These are phyloP conservation scores for Phragmites australis DNA, from an alignment of 176 grass and related monocot genomes.

Conservation along the genomic window DNA sequence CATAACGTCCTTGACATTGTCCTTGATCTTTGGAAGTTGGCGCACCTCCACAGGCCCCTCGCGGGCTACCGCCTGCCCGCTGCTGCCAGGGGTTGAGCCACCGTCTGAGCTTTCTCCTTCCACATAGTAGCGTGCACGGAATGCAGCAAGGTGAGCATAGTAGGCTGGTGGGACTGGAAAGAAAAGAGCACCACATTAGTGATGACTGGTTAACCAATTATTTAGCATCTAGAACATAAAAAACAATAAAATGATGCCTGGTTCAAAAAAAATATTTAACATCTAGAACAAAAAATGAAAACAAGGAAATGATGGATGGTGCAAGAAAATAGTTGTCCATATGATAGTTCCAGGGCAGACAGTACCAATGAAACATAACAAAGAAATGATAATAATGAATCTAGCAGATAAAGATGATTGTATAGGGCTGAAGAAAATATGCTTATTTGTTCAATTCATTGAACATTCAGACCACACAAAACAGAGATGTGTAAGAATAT, in stretches of 20 bases:
- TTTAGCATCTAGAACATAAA: background rate
- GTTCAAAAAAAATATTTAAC: background rate
- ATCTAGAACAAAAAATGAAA: background rate
- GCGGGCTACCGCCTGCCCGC: slow-evolving; percentile 24
- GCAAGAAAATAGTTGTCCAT: slow-evolving; percentile 12
- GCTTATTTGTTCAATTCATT: background rate
- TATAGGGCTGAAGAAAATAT: background rate
- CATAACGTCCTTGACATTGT: slow-evolving; percentile 79
- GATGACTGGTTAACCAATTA: background rate
- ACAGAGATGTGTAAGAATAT: background rate
- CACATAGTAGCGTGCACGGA: slow-evolving; percentile 59
- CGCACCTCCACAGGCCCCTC: slow-evolving; percentile 51
- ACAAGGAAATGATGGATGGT: background rate
- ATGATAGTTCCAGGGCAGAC: background rate
- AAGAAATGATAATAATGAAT: background rate
- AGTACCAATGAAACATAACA: background rate
- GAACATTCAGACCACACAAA: background rate
- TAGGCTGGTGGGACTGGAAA: slow-evolving; percentile 68
- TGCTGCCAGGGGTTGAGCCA: slow-evolving; percentile 40
- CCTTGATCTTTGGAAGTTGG: slow-evolving; percentile 65
- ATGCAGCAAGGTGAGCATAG: slow-evolving; percentile 69
- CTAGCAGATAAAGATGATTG: background rate
- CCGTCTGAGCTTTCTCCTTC: slow-evolving; percentile 55
- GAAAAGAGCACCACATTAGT: background rate
- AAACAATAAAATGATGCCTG: background rate